Base-by-base conservation (phyloP, 768 basidiomycete species). In the Tricholoma bakamatsutake region DNA sequence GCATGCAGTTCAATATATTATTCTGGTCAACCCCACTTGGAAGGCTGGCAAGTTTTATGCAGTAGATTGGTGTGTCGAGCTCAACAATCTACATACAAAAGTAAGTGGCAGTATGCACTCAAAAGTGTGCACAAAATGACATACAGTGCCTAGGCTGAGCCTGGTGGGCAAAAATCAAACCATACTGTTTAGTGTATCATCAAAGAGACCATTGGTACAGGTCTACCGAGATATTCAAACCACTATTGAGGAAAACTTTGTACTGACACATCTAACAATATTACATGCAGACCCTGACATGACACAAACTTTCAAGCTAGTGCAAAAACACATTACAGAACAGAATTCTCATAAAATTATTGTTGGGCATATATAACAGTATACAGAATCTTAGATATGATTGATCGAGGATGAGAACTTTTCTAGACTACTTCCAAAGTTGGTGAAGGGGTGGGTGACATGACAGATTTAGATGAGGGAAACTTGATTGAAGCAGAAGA, bases 41-140 rank as follows among this genome's bases (percentile, higher is more conserved):
- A 67, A 64, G 30, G 18, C 39, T 9, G 54, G 54, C 13, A 45
- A 51, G 3, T 73, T 66, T 52, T 60, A 62, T 1, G 65, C 52
- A 7, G 61, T 69, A 10, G 72, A 73, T 50, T 72, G 70, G 72
- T 13, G 59, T 2, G 57, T 69, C n/a, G 71, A 73, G 50, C 55
- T 61, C 0, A 60, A 67, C 24, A 72, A 73, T 50, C 59, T 70
- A 1, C 69, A 64, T 17, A 67, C 63, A 8, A 73, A 73, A 58
- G 69, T 24, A 24, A 24, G 21, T n/a, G n/a, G n/a, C n/a, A n/a
- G n/a, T 24, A 24, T 66, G 21, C 18, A 43, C 8, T 18, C 9
- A 40, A 9, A 34, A 40, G 39, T 15, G n/a, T 40, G 13, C 39
- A 2, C 21, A 40, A 6, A 40, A 11, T 43, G 18, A 21, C 18